Conservation (phyloP, 805 yeast species). For the Saccharomycopsis fodiens region DNA sequence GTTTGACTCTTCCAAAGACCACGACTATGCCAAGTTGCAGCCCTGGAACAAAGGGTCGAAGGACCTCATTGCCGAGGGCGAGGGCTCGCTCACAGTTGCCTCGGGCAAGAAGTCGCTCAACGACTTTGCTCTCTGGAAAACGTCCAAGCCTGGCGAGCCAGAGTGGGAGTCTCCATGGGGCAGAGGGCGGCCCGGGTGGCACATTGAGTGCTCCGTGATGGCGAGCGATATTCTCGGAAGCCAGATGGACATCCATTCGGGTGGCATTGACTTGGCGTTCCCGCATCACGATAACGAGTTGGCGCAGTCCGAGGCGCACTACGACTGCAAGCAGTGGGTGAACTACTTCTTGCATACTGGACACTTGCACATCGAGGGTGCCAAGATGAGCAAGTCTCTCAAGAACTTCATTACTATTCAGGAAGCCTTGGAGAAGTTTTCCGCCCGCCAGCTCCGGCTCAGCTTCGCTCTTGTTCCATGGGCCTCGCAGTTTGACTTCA, state of each 20-base stretch:
- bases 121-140: constrained; percentile 96
- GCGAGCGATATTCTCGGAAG: constrained; percentile 83
- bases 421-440: constrained; percentile 68
- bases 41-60: constrained; percentile 95
- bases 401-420: constrained; percentile 93
- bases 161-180: constrained; percentile 97
- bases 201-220: constrained; percentile 98
- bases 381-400: constrained; percentile 92
- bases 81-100: constrained; percentile 50
- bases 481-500: constrained; percentile 90
- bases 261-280: constrained; percentile 95
- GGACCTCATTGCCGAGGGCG: constrained; percentile 87
- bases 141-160: constrained; percentile 96
- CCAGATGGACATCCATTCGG: constrained; percentile 88
- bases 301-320: constrained; percentile 94
- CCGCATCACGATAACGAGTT: constrained; percentile 99
- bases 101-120: constrained; percentile 64
- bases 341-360: constrained; percentile 96
- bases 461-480: constrained; percentile 89
- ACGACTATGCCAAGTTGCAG: constrained; percentile 90
- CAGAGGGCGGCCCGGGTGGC: constrained; percentile 98
- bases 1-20: constrained; percentile 65
- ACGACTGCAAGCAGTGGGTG: constrained; percentile 88
- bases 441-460: constrained; percentile 79
- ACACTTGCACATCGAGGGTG: constrained; percentile 96